phyloP scores from a whole-genome alignment of 768 basidiomycete genomes.

The Galerina sulciceps region DNA sequence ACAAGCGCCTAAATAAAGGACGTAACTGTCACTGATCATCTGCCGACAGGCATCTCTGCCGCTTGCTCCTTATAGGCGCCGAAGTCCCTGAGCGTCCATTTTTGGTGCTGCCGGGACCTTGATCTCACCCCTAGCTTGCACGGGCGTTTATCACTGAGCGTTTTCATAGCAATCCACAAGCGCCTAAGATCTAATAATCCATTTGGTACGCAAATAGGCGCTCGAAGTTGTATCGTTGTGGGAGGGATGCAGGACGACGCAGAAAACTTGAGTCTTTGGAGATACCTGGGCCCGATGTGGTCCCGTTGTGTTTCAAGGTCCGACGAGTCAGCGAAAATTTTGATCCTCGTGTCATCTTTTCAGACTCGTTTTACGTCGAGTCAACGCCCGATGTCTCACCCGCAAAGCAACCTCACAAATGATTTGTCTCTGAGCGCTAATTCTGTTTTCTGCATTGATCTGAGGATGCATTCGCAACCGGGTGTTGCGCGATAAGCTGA shows the following conservation, averaged over 20 bases:
- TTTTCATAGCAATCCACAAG: neutral
- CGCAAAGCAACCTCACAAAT: too few relatives aligned
- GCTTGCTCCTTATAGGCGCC: conserved; percentile 3
- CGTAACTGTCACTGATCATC: conserved; percentile 5
- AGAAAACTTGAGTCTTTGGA: neutral
- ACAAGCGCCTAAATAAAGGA: conserved; percentile 14
- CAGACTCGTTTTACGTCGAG: too few relatives aligned
- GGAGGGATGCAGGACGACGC: neutral
- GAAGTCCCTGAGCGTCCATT: conserved; percentile 4
- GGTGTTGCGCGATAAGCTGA: too few relatives aligned
- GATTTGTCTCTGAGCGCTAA: too few relatives aligned
- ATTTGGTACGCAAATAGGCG: conserved; percentile 3
- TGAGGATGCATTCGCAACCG: too few relatives aligned
- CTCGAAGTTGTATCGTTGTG: neutral
- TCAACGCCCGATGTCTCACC: too few relatives aligned
- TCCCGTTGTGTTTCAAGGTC: conserved; percentile 13
- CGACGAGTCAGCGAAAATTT: neutral
- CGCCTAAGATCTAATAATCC: conserved; percentile 8
- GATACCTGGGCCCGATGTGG: conserved; percentile 5
- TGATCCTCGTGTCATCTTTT: conserved; percentile 8
- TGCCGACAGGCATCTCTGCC: neutral
- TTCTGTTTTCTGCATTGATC: too few relatives aligned
- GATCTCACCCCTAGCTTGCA: neutral
- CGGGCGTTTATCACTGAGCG: conserved; percentile 6
- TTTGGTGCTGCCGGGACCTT: neutral